Base-by-base conservation (phyloP, 129 eudicot species). In the Chrysanthemum seticuspe region DNA sequence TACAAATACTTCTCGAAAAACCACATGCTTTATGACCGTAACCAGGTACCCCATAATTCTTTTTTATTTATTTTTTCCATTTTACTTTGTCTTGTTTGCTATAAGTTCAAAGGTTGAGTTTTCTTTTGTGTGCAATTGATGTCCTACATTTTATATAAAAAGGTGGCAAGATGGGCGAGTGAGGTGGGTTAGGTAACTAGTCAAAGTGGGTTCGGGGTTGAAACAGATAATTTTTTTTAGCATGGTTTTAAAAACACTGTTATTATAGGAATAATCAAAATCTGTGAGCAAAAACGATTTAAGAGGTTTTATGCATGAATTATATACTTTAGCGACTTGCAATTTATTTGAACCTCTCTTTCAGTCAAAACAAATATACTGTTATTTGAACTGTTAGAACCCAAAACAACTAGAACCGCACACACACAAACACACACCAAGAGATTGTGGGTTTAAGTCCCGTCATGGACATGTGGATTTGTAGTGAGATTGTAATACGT, bases 11-110 rank as follows among this genome's bases (percentile, higher is more conserved):
- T 95, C 79, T 86, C 99, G 79, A 95, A 95, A 79, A 90, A 95
- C 69, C 96, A 95, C 83, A 90, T 95, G 99, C 92, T 95, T 61
- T 95, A 95, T 75, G 99, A 95, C 74, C 87, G 99, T 18, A 95
- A 95, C 85, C 99, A 86, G 99, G 99, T 95, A 84, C 29, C 45
- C 44, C 19, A 58, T 61, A 10, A 19, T 7, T 40, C 55, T 57
- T 5, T 10, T 13, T 12, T 56, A 7, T 11, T 2, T 55, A 13
- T 71, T 16, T 13, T 19, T 56, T 55, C 23, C 21, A 2, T 73
- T 59, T 45, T 14, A 54, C 67, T 15, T 21, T 55, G 25, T 52
- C 74, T 31, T 45, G 3, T 44, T 72, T 67, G 65, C 66, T 25
- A 11, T 27, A 67, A 56, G 60, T 19, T 55, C 19, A 49, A n/a